Base-by-base conservation (phyloP, 495 filamentous ascomycete genomes). In the Hypoxylon crocopeplum region DNA sequence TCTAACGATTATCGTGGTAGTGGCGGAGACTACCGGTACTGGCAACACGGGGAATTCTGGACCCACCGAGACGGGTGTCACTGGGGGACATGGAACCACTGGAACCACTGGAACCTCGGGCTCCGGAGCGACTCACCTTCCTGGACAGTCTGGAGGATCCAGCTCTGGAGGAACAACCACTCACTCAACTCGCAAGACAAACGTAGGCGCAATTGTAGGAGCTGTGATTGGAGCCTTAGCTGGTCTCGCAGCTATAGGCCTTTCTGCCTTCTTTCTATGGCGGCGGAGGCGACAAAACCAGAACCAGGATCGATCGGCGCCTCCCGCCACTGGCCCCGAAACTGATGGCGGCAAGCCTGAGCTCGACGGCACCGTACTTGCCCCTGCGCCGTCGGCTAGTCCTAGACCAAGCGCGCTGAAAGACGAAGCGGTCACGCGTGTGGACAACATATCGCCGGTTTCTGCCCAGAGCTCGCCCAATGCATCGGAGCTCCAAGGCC, bases 381-480 rank as follows among this genome's bases (percentile, higher is more conserved):
- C 54, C 1, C 39, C 67, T 2, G 32, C 29, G 10, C 39, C 68
- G 5, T 52, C 73, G 11, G 56, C 61, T 8, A 75, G 72, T 48
- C 66, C 64, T 7, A 64, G 67, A 41, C 64, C 57, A 3, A 72
- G 66, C 51, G 69, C 55, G 16, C 48, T 71, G 33, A 70, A 71
- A 34, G 41, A 16, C n/a, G 55, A 50, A 38, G 44, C 38, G 2
- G 51, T 51, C 2, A 27, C 50, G 2, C 65, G 69, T 10, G 45
- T 29, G 16, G 65, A 71, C 24, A 76, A 56, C 54, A 65, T 74
- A n/a, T 77, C 76, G 0, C 77, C 77, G 2, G 62, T 72, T 29
- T 76, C 76, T 6, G 69, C 65, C 7, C 56, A 69, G 21, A 60
- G 56, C 7, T 32, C 53, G 12, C 60, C 49, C 8, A 39, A 50